These are phyloP conservation scores for Sclerotinia subarctica DNA, from an alignment of 2,329 filamentous ascomycete genomes.

Conservation along the genomic window DNA sequence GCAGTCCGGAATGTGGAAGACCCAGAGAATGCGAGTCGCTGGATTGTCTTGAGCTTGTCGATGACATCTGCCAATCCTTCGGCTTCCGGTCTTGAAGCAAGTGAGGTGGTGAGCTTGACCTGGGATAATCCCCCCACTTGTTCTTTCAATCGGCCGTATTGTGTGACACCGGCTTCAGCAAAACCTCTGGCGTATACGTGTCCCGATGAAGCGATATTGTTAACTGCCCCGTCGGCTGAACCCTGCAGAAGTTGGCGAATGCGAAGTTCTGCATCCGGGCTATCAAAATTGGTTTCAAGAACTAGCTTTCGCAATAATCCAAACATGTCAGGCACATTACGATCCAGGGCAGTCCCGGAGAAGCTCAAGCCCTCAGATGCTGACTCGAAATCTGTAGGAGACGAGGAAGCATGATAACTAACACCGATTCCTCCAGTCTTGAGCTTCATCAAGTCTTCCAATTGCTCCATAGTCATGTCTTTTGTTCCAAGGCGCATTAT, in stretches of 20 bases:
- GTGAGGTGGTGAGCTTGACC: slow-evolving; percentile 74
- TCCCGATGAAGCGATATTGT: slow-evolving; percentile 85
- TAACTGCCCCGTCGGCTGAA: slow-evolving; percentile 83
- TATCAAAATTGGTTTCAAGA: slow-evolving; percentile 85
- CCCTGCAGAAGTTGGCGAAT: slow-evolving; percentile 84
- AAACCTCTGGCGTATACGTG: slow-evolving; percentile 83
- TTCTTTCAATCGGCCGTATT: slow-evolving; percentile 69
- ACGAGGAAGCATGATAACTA: slow-evolving; percentile 78
- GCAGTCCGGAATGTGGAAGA: slow-evolving; percentile 70
- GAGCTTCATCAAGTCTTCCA: slow-evolving; percentile 93
- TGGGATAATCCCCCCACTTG: slow-evolving; percentile 90
- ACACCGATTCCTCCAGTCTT: slow-evolving; percentile 90
- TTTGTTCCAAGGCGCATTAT: slow-evolving; percentile 92
- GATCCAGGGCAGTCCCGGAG: slow-evolving; percentile 82
- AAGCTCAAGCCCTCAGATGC: slow-evolving; percentile 81
- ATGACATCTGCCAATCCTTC: slow-evolving; percentile 74
- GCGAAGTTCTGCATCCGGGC: slow-evolving; percentile 73
- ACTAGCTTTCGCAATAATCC: slow-evolving; percentile 77
- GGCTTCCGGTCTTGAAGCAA: slow-evolving; percentile 68
- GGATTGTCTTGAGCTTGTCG: slow-evolving; percentile 79
- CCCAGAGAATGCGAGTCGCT: slow-evolving; percentile 70
- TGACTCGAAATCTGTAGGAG: slow-evolving; percentile 65
- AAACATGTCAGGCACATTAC: slow-evolving; percentile 88
- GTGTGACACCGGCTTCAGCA: slow-evolving; percentile 75
- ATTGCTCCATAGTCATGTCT: slow-evolving; percentile 83